A percentile compares a stretch with the other conserved stretches of the same genome.
phyloP scores from a whole-genome alignment of 2,329 filamentous ascomycete genomes.

The Colletotrichum karsti region DNA sequence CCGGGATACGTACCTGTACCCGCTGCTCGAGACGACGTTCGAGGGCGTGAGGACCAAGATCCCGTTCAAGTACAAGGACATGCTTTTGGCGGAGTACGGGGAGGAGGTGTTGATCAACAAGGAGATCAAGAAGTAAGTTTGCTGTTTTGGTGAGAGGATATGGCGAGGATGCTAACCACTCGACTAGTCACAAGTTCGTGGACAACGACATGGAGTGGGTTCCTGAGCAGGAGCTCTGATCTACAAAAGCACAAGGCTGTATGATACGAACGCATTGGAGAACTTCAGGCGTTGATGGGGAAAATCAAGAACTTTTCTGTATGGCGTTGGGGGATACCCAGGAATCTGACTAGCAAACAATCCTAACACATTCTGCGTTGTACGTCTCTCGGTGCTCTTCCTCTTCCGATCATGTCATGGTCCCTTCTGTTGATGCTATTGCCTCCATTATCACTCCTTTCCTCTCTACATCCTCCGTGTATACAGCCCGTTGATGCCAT shows the following conservation, averaged over 20 bases:
- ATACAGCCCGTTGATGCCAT: no score
- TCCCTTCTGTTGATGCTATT: not conserved
- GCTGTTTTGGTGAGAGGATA: not conserved
- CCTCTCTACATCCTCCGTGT: no score
- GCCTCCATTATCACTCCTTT: no score
- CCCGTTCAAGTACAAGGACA: constrained; percentile 67
- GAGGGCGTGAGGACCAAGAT: constrained; percentile 74
- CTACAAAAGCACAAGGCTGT: not conserved
- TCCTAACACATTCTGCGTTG: not conserved
- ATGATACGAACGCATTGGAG: not conserved
- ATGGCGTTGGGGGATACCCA: constrained; percentile 27
- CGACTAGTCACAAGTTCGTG: constrained; percentile 50
- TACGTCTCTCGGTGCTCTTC: not conserved
- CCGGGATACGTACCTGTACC: constrained; percentile 69
- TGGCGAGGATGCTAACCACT: constrained; percentile 21
- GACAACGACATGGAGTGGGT: constrained; percentile 45
- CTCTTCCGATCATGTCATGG: not conserved
- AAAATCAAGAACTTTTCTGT: not conserved
- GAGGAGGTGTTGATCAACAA: constrained; percentile 58
- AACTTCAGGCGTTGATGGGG: not conserved
- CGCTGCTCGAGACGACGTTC: constrained; percentile 73
- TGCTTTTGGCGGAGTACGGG: constrained; percentile 67
- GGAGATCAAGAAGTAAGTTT: constrained; percentile 60
- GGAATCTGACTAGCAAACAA: not conserved
- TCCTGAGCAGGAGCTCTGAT: constrained; percentile 15